Base-by-base conservation (phyloP, 345 rosid species). In the Orychophragmus violaceus region DNA sequence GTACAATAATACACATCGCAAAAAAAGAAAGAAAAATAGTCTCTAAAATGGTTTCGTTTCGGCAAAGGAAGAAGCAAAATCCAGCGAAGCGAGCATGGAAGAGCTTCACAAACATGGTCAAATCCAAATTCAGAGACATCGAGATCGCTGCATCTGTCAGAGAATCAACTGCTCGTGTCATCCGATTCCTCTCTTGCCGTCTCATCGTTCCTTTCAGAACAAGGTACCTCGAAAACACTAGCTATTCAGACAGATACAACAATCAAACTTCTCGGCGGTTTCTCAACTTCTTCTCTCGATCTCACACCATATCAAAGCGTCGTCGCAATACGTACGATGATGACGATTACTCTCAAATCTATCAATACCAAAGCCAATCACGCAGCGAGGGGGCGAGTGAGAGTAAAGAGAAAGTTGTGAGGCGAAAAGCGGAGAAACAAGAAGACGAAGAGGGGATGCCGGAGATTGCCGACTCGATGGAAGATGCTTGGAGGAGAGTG, bases 401-500 rank as follows among this genome's bases (percentile, higher is more conserved):
- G 58, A 61, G 52, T 3, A 60, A 16, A 60, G 68, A 32, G 30
- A 58, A 17, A 29, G 71, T 12, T 72, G 17, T 29, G 28, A 51
- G n/a, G 42, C 19, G 18, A 65, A 52, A 53, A 52, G 64, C 53
- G 9, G 59, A 53, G 59, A 30, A 58, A 69, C 70, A 16, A 37
- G 75, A 64, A 39, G 69, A 56, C 30, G 66, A 57, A 24, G 78
- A 13, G 5, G 74, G 33, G 77, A 76, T 33, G 75, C 77, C 48
- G 76, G 77, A 37, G 62, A 29, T 66, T 52, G 54, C 51, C 52
- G 66, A 82, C 23, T 82, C 80, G 4, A 63, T 91, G 37, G 98
- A 91, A 57, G 96, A 91, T 74, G 87, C 87, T 8, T 91, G 95
- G 96, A 85, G 82, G 61, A 83, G 82, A 51, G 79, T 84, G 16